Percentiles rank a stretch among this genome's conserved stretches.
These are phyloP conservation scores for Berkeleyomyces basicola DNA, from an alignment of 2,329 filamentous ascomycete genomes.

Conservation along the genomic window DNA sequence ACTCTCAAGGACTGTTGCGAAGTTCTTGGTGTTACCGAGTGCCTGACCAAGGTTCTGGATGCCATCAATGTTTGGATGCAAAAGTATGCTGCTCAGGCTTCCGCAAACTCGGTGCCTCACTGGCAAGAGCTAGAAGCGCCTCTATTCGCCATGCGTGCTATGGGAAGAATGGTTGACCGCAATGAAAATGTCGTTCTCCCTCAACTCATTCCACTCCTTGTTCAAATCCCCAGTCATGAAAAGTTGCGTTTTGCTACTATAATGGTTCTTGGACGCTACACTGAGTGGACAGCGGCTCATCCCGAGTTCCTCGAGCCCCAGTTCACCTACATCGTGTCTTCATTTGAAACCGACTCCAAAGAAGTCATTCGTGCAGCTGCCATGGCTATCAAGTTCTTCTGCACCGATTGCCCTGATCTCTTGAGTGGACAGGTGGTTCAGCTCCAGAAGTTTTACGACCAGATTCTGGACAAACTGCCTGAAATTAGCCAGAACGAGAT, in stretches of 20 bases:
- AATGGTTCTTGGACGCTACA: conserved; percentile 92
- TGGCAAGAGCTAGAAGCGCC: conserved; percentile 96
- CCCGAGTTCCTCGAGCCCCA: conserved; percentile 84
- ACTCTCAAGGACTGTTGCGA: conserved; percentile 94
- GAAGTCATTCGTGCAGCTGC: conserved; percentile 87
- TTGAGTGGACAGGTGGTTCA: conserved; percentile 71
- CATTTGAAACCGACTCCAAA: conserved; percentile 73
- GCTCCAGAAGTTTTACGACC: conserved; percentile 82
- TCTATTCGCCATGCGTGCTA: conserved; percentile 84
- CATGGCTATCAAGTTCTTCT: conserved; percentile 92
- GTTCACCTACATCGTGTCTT: conserved; percentile 87
- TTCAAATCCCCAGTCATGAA: conserved; percentile 87
- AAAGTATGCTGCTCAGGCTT: conserved; percentile 61
- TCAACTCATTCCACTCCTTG: conserved; percentile 81
- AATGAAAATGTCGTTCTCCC: conserved; percentile 78
- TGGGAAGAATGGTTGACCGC: conserved; percentile 88
- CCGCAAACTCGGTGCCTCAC: conserved; percentile 60
- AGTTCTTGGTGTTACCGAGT: conserved; percentile 85
- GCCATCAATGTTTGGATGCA: conserved; percentile 80
- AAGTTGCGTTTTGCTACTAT: conserved; percentile 98
- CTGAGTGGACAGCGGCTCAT: conserved; percentile 92
- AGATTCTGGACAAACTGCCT: conserved; percentile 72
- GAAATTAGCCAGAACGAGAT: conserved; percentile 84
- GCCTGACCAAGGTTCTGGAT: conserved; percentile 72
- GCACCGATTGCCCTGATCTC: conserved; percentile 79